These are phyloP conservation scores for Candida pini DNA, from an alignment of 805 yeast genomes.

Conservation along the genomic window DNA sequence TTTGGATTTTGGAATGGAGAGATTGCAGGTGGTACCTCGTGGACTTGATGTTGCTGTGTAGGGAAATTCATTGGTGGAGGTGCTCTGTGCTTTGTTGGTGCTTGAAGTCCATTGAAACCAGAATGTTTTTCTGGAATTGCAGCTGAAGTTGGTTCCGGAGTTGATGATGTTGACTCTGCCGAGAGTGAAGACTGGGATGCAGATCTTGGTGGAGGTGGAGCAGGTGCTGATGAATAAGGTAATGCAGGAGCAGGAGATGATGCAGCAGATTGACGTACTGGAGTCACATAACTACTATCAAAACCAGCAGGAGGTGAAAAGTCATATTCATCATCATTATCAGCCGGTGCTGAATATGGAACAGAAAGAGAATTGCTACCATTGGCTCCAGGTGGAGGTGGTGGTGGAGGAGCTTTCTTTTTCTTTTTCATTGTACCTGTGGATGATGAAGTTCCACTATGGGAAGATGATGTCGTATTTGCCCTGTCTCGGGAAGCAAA, in stretches of 20 bases:
- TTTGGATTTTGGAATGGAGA: neutral
- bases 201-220: conserved; percentile 2
- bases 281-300: conserved; percentile 1
- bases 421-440: conserved; percentile 18
- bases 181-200: conserved; percentile 7
- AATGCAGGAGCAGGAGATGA: conserved; percentile 10
- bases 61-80: conserved; percentile 14
- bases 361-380: conserved; percentile 12
- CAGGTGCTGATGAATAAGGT: conserved; percentile 7
- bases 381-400: conserved; percentile 25
- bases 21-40: conserved; percentile 2
- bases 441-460: conserved; percentile 2
- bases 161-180: conserved; percentile 11
- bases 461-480: conserved; percentile 5
- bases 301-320: conserved; percentile 17
- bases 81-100: conserved; percentile 10
- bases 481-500: conserved; percentile 10
- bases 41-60: conserved; percentile 5
- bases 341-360: conserved; percentile 4
- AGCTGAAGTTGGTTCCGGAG: conserved; percentile 10
- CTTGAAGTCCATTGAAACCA: conserved; percentile 30
- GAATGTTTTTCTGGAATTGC: conserved; percentile 3
- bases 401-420: conserved; percentile 36
- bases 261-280: conserved; percentile 4
- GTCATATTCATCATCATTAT: conserved; percentile 14